A percentile compares a stretch with the other conserved stretches of the same genome.
These are phyloP conservation scores for Mrakia blollopis DNA, from an alignment of 768 basidiomycete species.

Conservation along the genomic window DNA sequence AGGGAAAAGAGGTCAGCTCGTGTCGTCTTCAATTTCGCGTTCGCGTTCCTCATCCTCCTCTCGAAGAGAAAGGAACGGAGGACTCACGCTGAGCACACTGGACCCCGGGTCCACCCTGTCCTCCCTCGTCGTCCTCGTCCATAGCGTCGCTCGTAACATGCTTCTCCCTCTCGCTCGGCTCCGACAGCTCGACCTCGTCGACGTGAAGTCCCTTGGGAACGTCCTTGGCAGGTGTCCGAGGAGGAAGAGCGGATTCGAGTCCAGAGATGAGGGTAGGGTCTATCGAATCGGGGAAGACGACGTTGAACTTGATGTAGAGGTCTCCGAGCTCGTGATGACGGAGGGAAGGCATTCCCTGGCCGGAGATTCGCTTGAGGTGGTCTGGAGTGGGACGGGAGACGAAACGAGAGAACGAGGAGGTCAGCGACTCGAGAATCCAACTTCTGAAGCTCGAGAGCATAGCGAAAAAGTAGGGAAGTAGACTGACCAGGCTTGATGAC, in stretches of 20 bases:
- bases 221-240: constrained; percentile 62
- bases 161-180: constrained; percentile 65
- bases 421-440: too few relatives aligned
- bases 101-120: constrained; percentile 70
- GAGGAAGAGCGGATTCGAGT: constrained; percentile 80
- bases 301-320: constrained; percentile 76
- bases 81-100: constrained; percentile 63
- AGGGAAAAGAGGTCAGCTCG: neutral
- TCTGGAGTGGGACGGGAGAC: constrained; percentile 49
- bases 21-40: neutral
- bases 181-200: constrained; percentile 80
- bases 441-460: too few relatives aligned
- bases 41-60: neutral
- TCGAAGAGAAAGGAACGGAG: neutral
- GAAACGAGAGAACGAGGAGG: neutral
- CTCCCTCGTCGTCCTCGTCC: constrained; percentile 57
- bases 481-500: constrained; percentile 83
- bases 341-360: constrained; percentile 98
- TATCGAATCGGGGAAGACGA: constrained; percentile 83
- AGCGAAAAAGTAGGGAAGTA: neutral
- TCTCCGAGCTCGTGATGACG: constrained; percentile 96
- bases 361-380: constrained; percentile 80
- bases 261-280: constrained; percentile 60
- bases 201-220: constrained; percentile 62
- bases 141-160: constrained; percentile 65